phyloP scores from a whole-genome alignment of 345 rosid species.

The Eucalyptus camaldulensis region DNA sequence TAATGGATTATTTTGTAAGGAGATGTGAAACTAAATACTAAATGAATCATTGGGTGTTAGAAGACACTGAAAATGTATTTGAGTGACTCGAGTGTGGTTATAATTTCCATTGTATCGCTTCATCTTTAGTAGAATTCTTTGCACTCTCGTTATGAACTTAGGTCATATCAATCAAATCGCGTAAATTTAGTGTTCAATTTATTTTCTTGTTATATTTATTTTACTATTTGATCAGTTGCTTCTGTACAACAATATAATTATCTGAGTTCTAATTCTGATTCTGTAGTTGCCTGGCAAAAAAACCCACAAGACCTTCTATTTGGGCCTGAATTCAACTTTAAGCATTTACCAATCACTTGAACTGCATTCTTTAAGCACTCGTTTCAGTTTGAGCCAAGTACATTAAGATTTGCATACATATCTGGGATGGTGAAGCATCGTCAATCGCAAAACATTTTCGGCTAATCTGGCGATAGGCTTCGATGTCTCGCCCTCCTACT shows the following conservation, averaged over 20 bases:
- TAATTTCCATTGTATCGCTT: accelerated
- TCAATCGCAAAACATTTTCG: background rate
- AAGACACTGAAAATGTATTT: accelerated
- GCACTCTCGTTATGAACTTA: accelerated
- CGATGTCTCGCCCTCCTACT: background rate
- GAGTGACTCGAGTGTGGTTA: accelerated
- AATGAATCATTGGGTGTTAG: too few species aligned
- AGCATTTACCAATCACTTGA: background rate
- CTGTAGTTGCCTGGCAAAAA: background rate
- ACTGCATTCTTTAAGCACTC: background rate
- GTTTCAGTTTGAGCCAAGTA: background rate
- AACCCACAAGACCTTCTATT: background rate
- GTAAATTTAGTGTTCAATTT: too few species aligned
- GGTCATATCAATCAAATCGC: accelerated
- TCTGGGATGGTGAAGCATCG: background rate
- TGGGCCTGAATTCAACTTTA: background rate
- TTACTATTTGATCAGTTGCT: too few species aligned
- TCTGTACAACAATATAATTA: too few species aligned
- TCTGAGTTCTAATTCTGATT: too few species aligned
- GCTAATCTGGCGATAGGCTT: background rate
- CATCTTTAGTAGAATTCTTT: accelerated
- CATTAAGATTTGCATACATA: background rate
- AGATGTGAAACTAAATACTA: too few species aligned
- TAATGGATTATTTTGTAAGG: too few species aligned
- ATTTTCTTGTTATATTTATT: accelerated